Evolutionary conservation across 129 eudicot species (phyloP).

Genomic region (Silybum marianum): DNA sequence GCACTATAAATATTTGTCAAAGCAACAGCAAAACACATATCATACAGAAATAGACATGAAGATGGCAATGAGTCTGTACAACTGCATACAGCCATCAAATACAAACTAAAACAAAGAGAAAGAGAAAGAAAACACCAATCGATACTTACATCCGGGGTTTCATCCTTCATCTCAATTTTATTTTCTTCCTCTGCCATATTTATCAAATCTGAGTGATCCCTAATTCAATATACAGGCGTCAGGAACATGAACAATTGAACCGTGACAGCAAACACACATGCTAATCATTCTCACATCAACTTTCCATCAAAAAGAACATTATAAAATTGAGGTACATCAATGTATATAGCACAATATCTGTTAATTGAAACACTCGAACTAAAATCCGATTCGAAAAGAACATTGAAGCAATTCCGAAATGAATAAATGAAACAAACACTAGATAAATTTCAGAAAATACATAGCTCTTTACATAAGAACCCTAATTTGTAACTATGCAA

Average conservation of each 20-base stretch:
- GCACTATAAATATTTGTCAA: not conserved
- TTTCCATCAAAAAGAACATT: not conserved
- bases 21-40: not conserved
- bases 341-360: not conserved
- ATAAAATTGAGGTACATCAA: not conserved
- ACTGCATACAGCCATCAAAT: not conserved
- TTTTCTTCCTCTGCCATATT: slow-evolving; percentile 76
- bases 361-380: not conserved
- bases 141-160: slow-evolving; percentile 56
- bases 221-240: not conserved
- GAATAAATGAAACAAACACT: not conserved
- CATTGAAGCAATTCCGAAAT: not conserved
- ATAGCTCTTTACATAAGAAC: slow-evolving; percentile 1
- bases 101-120: not conserved
- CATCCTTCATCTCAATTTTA: slow-evolving; percentile 54
- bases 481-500: slow-evolving; percentile 5
- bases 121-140: not conserved
- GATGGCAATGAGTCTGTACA: not conserved
- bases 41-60: not conserved
- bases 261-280: not conserved
- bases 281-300: not conserved
- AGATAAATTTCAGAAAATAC: not conserved
- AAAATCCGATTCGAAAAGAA: not conserved
- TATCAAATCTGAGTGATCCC: slow-evolving; percentile 20
- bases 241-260: not conserved